Conservation (phyloP, 2,329 filamentous ascomycete genomes). For the Aspergillus jensenii region DNA sequence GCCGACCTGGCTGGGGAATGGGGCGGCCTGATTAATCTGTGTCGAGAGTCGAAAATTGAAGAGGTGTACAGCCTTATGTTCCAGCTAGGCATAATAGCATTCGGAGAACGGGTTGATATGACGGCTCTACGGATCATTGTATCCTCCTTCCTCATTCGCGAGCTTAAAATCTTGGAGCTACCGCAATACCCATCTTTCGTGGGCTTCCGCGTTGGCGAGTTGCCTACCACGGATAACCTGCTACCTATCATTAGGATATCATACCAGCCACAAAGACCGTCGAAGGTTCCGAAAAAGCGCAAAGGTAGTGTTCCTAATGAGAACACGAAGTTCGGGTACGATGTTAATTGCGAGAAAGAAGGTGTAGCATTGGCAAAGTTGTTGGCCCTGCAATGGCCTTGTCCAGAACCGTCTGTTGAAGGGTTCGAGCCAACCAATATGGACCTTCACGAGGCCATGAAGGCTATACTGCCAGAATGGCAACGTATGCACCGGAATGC, state of each 20-base stretch:
- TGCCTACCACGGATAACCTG: neutral
- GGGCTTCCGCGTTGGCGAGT: neutral
- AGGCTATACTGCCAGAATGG: constrained; percentile 48
- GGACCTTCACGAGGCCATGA: constrained; percentile 25
- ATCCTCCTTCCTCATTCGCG: constrained; percentile 44
- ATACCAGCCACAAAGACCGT: neutral
- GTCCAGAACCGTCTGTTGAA: constrained; percentile 30
- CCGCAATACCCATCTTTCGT: constrained; percentile 25
- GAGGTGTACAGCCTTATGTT: constrained; percentile 43
- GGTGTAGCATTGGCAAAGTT: constrained; percentile 41
- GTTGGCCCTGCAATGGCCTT: constrained; percentile 50
- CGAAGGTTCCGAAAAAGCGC: constrained; percentile 13
- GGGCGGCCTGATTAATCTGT: constrained; percentile 45
- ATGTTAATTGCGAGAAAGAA: constrained; percentile 32
- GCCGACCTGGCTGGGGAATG: constrained; percentile 42
- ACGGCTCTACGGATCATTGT: constrained; percentile 44
- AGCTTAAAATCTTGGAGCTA: constrained; percentile 39
- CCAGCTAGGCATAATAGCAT: constrained; percentile 47
- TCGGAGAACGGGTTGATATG: constrained; percentile 40
- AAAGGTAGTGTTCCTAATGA: constrained; percentile 18
- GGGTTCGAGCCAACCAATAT: constrained; percentile 34
- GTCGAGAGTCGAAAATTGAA: constrained; percentile 19
- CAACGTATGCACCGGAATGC: constrained; percentile 49
- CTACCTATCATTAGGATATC: neutral
- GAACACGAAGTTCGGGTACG: constrained; percentile 21